These are phyloP conservation scores for Talaromyces adpressus DNA, from an alignment of 495 filamentous ascomycete species.

Conservation along the genomic window DNA sequence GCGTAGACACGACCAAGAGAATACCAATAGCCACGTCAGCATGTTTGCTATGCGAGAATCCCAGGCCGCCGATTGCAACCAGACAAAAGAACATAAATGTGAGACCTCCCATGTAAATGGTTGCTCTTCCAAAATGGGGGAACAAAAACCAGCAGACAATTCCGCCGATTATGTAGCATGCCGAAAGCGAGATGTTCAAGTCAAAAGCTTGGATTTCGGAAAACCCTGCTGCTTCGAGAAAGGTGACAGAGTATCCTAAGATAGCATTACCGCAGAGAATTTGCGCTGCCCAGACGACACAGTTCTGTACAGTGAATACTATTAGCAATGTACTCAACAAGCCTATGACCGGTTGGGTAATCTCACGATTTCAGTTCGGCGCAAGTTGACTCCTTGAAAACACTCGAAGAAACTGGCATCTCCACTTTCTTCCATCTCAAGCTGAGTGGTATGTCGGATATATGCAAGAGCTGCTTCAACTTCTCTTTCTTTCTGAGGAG, in stretches of 20 bases:
- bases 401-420: constrained; percentile 61
- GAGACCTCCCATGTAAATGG: constrained; percentile 57
- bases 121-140: constrained; percentile 48
- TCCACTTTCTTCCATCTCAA: constrained; percentile 53
- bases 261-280: constrained; percentile 59
- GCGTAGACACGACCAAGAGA: constrained; percentile 19
- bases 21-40: constrained; percentile 19
- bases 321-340: background rate
- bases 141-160: constrained; percentile 59
- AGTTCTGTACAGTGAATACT: constrained; percentile 10
- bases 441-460: constrained; percentile 52
- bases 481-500: constrained; percentile 28
- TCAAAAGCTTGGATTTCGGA: constrained; percentile 43
- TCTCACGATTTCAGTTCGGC: constrained; percentile 66
- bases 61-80: constrained; percentile 56
- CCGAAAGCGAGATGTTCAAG: constrained; percentile 54
- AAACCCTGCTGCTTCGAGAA: constrained; percentile 56
- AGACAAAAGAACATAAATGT: constrained; percentile 47
- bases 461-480: constrained; percentile 56
- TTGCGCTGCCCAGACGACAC: constrained; percentile 62
- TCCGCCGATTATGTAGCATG: constrained; percentile 56
- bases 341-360: constrained; percentile 31
- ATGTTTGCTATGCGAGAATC: constrained; percentile 37
- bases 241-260: constrained; percentile 59
- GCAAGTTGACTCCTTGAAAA: constrained; percentile 61